These are phyloP conservation scores for Lachnellula hyalina DNA, from an alignment of 2,329 filamentous ascomycete genomes.

Conservation along the genomic window DNA sequence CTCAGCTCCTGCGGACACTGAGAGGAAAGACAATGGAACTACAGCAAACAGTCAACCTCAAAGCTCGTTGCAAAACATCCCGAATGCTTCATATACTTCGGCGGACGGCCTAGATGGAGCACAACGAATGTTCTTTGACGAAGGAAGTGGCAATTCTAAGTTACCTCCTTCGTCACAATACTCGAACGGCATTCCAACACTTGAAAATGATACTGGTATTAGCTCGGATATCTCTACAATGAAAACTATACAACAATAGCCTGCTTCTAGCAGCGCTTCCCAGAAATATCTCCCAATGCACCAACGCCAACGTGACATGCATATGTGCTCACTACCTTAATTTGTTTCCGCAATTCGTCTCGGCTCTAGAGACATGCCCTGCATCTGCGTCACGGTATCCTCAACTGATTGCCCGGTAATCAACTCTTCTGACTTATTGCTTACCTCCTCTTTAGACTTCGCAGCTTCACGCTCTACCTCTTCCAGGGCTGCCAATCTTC, in stretches of 20 bases:
- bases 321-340: slow-evolving; percentile 7
- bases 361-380: slow-evolving; percentile 21
- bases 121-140: slow-evolving; percentile 8
- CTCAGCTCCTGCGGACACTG: background rate
- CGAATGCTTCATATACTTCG: background rate
- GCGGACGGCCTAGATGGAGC: background rate
- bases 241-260: slow-evolving; percentile 18
- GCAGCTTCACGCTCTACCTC: slow-evolving; percentile 19
- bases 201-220: slow-evolving; percentile 10
- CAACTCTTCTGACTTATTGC: slow-evolving; percentile 9
- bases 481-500: slow-evolving; percentile 25
- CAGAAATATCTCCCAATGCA: slow-evolving; percentile 8
- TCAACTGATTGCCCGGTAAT: slow-evolving; percentile 13
- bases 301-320: slow-evolving; percentile 8
- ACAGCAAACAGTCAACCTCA: background rate
- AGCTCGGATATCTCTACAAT: slow-evolving; percentile 16
- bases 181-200: slow-evolving; percentile 5
- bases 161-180: slow-evolving; percentile 12
- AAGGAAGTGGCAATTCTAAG: slow-evolving; percentile 2
- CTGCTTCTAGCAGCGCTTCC: slow-evolving; percentile 10
- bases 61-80: background rate
- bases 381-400: slow-evolving; percentile 17
- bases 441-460: slow-evolving; percentile 9
- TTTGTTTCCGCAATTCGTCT: slow-evolving; percentile 9
- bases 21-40: background rate